These are phyloP conservation scores for Albifimbria verrucaria DNA, from an alignment of 2,329 filamentous ascomycete species.

Conservation along the genomic window DNA sequence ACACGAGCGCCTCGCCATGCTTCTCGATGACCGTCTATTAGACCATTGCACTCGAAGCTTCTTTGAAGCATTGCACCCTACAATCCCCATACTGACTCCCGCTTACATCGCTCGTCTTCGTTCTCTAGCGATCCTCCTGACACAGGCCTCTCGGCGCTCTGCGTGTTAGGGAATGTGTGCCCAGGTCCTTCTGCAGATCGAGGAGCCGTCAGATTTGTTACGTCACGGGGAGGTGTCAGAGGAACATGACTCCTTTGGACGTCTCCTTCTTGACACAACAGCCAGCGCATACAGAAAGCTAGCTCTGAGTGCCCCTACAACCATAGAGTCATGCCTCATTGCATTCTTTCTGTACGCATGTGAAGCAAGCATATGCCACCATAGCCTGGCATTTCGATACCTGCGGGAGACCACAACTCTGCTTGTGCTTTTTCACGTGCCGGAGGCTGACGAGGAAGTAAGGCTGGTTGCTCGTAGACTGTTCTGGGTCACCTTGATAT, in stretches of 20 bases:
- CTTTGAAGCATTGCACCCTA: slow-evolving; percentile 36
- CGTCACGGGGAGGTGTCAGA: slow-evolving; percentile 29
- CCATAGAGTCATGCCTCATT: slow-evolving; percentile 35
- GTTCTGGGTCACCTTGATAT: slow-evolving; percentile 42
- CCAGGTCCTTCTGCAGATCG: slow-evolving; percentile 38
- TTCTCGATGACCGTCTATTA: slow-evolving; percentile 29
- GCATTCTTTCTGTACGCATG: slow-evolving; percentile 44
- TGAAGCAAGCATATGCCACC: slow-evolving; percentile 37
- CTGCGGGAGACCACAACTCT: slow-evolving; percentile 41
- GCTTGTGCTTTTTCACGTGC: slow-evolving; percentile 29
- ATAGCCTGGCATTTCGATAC: slow-evolving; percentile 40
- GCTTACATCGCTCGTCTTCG: slow-evolving; percentile 31
- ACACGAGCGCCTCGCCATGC: slow-evolving; percentile 25
- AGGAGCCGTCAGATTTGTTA: slow-evolving; percentile 28
- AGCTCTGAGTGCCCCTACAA: slow-evolving; percentile 28
- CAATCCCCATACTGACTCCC: slow-evolving; percentile 39
- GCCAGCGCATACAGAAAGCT: slow-evolving; percentile 30
- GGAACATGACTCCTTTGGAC: slow-evolving; percentile 34
- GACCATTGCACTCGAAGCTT: slow-evolving; percentile 37
- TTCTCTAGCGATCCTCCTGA: slow-evolving; percentile 16
- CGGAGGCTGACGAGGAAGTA: slow-evolving; percentile 19
- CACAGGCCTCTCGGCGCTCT: slow-evolving; percentile 29
- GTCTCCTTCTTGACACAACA: slow-evolving; percentile 33
- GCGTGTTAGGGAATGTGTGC: slow-evolving; percentile 37
- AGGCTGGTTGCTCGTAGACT: slow-evolving; percentile 29